phyloP scores from a whole-genome alignment of 202 grass and related monocot species.

The Panicum hallii region DNA sequence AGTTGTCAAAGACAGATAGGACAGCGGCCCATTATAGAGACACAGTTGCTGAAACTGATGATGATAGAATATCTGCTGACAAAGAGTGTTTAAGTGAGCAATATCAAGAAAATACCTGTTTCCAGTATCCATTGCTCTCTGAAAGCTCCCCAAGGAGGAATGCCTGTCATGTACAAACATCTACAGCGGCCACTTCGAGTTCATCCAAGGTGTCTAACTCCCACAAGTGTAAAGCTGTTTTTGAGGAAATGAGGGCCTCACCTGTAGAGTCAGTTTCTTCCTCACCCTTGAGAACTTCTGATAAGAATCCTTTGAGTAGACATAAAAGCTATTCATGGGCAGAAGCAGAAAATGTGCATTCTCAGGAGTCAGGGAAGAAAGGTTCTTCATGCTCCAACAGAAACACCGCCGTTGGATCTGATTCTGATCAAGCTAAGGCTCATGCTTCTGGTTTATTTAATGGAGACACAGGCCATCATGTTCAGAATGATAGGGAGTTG shows the following conservation, averaged over 20 bases:
- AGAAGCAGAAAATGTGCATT: constrained; percentile 45
- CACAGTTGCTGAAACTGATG: constrained; percentile 27
- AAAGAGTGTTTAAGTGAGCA: constrained; percentile 53
- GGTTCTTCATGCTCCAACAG: constrained; percentile 38
- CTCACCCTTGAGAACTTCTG: constrained; percentile 69
- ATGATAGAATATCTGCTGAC: constrained; percentile 24
- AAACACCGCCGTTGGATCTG: constrained; percentile 41
- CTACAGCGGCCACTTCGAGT: constrained; percentile 67
- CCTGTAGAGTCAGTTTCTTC: constrained; percentile 98
- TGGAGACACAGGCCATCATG: constrained; percentile 31
- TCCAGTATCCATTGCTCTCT: constrained; percentile 38
- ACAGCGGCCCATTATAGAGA: constrained; percentile 28
- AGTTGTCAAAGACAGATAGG: constrained; percentile 39
- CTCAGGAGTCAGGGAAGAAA: constrained; percentile 48
- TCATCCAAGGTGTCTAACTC: constrained; percentile 83
- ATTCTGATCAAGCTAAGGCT: constrained; percentile 39
- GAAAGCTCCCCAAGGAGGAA: constrained; percentile 54
- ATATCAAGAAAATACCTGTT: constrained; percentile 37
- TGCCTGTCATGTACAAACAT: constrained; percentile 47
- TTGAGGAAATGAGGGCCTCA: constrained; percentile 72
- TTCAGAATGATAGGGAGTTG: constrained; percentile 41
- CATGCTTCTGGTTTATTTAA: constrained; percentile 40
- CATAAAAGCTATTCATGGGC: constrained; percentile 37
- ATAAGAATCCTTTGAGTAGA: constrained; percentile 47
- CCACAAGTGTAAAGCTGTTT: constrained; percentile 57